Evolutionary conservation across 176 grass and related monocot genomes (phyloP), one percentile per base, ranked within the genome.

Genomic region (Carex parvula): DNA sequence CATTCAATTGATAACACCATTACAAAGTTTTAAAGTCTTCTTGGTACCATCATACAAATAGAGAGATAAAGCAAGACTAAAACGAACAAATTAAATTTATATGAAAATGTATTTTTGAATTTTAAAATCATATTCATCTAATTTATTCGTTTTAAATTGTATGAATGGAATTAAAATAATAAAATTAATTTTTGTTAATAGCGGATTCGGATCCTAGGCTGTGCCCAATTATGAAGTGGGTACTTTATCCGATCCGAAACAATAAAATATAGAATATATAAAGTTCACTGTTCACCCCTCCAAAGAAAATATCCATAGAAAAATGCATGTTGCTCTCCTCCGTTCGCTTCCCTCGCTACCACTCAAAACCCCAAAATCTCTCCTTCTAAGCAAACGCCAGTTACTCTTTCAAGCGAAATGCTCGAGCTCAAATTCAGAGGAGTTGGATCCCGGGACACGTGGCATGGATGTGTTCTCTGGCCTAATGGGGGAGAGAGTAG

Each of bases 401-500:
- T 4, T 85, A 16, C 58, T 75, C 67, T 75, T 64, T 64, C 89
- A 62, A 63, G 55, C 59, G 74, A 77, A 86, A 55, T 90, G 89
- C 86, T 76, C 80, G 14, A 84, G 84, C n/a, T 81, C 82, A 52
- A 81, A 64, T 53, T 79, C 61, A 1, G 67, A 35, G 60, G 76
- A 32, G 6, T 64, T 33, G 14, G 67, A 41, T 3, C 50, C 8
- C 17, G 59, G 6, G 33, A 81, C 84, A 33, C 60, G 32, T 60
- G 60, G 21, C 3, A 59, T 77, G 56, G 77, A 82, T 13, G 86
- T 87, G 86, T 69, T 98, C 79, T 79, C 87, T 60, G 88, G 84
- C 63, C 79, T 88, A 18, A 60, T 94, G 44, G 87, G 82, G 50
- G 86, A 92, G 55, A 90, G 88, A 87, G 92, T 98, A 61, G 91